Percentiles rank a stretch among this genome's conserved stretches.
Evolutionary conservation across 805 yeast genomes (phyloP).

Genomic region (Yarrowia bubula): DNA sequence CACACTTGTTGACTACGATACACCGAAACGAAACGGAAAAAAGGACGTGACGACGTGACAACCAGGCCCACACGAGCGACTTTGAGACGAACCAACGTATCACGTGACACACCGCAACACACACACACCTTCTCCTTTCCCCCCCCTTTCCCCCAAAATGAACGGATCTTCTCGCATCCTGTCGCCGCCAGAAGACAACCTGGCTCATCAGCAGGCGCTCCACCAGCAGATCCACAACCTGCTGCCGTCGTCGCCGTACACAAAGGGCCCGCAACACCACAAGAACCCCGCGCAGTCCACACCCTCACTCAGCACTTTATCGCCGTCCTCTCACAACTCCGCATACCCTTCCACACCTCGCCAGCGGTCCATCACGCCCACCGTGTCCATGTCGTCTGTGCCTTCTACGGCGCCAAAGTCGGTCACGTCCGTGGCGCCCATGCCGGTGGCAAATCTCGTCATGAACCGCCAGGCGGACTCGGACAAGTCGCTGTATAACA

Average conservation of each 20-base stretch:
- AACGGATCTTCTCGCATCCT: constrained; percentile 5
- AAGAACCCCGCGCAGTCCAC: constrained; percentile 5
- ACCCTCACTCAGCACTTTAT: not conserved
- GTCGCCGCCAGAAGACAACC: constrained; percentile 15
- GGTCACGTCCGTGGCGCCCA: not conserved
- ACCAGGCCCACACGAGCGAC: not conserved
- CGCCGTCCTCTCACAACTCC: not conserved
- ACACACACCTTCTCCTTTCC: not conserved
- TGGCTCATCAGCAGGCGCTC: constrained; percentile 4
- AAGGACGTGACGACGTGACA: constrained; percentile 10
- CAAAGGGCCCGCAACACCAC: not conserved
- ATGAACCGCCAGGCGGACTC: constrained; percentile 26
- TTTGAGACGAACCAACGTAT: not conserved
- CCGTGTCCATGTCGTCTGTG: constrained; percentile 10
- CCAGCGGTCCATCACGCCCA: constrained; percentile 16
- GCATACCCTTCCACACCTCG: constrained; percentile 14
- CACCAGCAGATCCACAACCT: constrained; percentile 14
- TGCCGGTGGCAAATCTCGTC: constrained; percentile 21
- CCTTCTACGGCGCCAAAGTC: not conserved
- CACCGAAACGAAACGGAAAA: not conserved
- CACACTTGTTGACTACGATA: constrained; percentile 9
- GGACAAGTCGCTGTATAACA: constrained; percentile 64
- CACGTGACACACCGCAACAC: not conserved
- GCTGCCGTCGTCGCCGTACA: constrained; percentile 2
- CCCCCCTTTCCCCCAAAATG: not conserved